A percentile compares a stretch with the other conserved stretches of the same genome.
These are phyloP conservation scores for Athelia psychrophila DNA, from an alignment of 1,284 basidiomycete species.

Conservation along the genomic window DNA sequence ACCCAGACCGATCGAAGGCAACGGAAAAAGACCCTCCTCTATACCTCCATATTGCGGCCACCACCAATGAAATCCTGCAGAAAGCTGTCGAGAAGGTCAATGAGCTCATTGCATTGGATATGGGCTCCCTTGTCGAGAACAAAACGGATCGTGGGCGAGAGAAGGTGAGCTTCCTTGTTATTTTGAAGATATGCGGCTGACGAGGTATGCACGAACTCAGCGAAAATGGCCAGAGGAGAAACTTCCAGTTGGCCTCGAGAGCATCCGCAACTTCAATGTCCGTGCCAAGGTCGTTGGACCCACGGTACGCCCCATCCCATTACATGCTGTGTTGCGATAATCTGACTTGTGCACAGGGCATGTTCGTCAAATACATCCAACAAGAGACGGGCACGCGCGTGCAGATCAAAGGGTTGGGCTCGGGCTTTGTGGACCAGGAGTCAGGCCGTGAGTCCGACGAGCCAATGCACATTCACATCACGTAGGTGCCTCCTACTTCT, in stretches of 20 bases:
- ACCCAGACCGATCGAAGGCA: slow-evolving; percentile 87
- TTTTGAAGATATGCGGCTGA: neutral
- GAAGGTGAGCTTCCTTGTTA: slow-evolving; percentile 38
- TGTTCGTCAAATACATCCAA: slow-evolving; percentile 99
- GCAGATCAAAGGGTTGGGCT: slow-evolving; percentile 97
- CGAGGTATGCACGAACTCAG: slow-evolving; percentile 30
- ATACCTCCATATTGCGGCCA: slow-evolving; percentile 92
- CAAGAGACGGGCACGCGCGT: slow-evolving; percentile 94
- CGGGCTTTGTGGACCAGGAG: slow-evolving; percentile 94
- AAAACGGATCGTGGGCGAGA: slow-evolving; percentile 68
- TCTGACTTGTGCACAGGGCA: slow-evolving; percentile 51
- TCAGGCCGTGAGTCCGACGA: slow-evolving; percentile 90
- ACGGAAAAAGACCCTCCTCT: slow-evolving; percentile 92
- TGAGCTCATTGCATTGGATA: slow-evolving; percentile 81
- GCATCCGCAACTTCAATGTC: slow-evolving; percentile 95
- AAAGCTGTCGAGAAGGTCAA: slow-evolving; percentile 82
- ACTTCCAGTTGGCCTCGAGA: slow-evolving; percentile 83
- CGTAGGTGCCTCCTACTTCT: slow-evolving; percentile 31
- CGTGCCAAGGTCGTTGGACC: slow-evolving; percentile 97
- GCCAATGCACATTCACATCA: slow-evolving; percentile 93
- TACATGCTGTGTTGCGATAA: neutral
- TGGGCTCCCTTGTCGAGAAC: slow-evolving; percentile 87
- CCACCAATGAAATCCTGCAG: slow-evolving; percentile 77
- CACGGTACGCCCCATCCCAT: slow-evolving; percentile 54
- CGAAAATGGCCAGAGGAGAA: slow-evolving; percentile 98